Evolutionary conservation across 768 basidiomycete genomes (phyloP), one percentile per base, ranked within the genome.

Genomic region (Coprinellus micaceus): DNA sequence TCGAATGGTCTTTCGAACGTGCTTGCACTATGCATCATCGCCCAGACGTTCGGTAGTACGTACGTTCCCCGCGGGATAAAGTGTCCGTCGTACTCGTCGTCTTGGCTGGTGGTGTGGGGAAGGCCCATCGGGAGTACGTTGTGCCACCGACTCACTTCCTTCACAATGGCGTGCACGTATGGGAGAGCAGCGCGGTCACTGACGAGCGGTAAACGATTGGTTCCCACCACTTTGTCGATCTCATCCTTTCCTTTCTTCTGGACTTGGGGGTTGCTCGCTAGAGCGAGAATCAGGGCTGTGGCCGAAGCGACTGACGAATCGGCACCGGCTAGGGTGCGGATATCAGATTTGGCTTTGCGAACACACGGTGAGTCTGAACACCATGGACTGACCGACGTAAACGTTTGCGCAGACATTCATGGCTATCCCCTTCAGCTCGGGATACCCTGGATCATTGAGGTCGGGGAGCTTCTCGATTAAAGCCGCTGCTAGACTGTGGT

Each of bases 151-250:
- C 58, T 49, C 0, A 58, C 52, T 49, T 77, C 75, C 50, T 71
- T 67, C n/a, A 75, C 45, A 15, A 76, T 58, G 1, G 68, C 68
- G 24, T 72, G 66, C 22, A 76, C 55, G 51, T 75, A 80, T 1
- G 74, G 73, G 2, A 77, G 61, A 28, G 58, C 30, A 4, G 43
- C 12, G 15, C 45, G 48, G 45, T 65, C 64, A 13, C n/a, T 55
- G 24, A 74, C 68, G 7, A 65, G 63, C 1, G 77, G 79, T 2
- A 78, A 61, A 4, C 77, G 67, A 24, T 65, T 67, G 12, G 57
- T 47, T 11, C 73, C 73, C 6, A 79, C 58, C 2, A 80, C 67
- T 0, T 37, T 19, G 58, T 78, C 77, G 13, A 80, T 63, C 59
- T 81, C 77, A 11, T 62, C 67, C 52, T 79, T 78, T 1, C 43